Percentiles rank a stretch among this genome's conserved stretches.
Conservation (phyloP, 2,329 filamentous ascomycete genomes). For the Dactylellina sp. region DNA sequence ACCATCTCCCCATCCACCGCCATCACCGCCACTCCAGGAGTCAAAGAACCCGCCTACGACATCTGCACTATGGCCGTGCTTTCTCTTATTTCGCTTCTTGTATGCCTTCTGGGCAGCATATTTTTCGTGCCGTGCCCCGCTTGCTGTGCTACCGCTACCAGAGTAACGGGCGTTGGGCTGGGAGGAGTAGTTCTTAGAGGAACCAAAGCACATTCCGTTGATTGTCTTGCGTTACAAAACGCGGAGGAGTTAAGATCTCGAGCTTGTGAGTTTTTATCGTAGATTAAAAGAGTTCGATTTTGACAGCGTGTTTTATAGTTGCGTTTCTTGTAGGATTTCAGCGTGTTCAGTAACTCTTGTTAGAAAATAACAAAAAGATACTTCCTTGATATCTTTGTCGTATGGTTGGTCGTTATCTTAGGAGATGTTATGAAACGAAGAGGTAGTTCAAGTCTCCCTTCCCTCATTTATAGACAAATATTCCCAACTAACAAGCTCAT, state of each 20-base stretch:
- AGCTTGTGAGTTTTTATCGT: background rate
- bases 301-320: too few species aligned
- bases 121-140: conserved; percentile 22
- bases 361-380: too few species aligned
- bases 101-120: conserved; percentile 31
- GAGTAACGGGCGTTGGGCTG: conserved; percentile 50
- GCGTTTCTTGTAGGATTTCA: too few species aligned
- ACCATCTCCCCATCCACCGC: background rate
- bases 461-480: too few species aligned
- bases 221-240: background rate
- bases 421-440: too few species aligned
- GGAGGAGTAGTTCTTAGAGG: conserved; percentile 12
- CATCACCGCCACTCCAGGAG: conserved; percentile 4
- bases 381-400: too few species aligned
- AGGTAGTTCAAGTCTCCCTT: too few species aligned
- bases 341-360: too few species aligned
- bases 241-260: background rate
- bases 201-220: conserved; percentile 53
- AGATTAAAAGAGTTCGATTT: too few species aligned
- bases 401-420: too few species aligned
- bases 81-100: conserved; percentile 30
- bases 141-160: conserved; percentile 32
- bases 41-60: conserved; percentile 31
- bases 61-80: conserved; percentile 8
- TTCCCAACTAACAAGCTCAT: too few species aligned